Base-by-base conservation (phyloP, 2,329 filamentous ascomycete species). In the Colletotrichum abscissum region DNA sequence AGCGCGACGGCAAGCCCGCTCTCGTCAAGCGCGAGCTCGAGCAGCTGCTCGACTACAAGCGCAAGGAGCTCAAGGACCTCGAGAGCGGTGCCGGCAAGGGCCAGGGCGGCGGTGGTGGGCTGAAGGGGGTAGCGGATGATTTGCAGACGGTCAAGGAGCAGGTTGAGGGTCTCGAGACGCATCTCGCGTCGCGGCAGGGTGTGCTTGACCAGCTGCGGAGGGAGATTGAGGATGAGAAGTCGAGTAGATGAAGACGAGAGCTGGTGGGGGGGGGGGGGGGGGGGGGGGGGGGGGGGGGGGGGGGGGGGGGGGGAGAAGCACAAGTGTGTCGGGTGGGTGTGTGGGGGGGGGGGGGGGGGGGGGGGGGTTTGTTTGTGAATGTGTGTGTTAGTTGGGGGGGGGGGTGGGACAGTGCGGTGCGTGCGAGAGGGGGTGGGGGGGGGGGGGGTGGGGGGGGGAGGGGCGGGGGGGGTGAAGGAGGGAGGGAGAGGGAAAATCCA, bases 21-120 rank as follows among this genome's bases (percentile, higher is more conserved):
- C 88, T 99, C 54, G 94, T 98, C 69, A 98, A 98, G 88, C 89
- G 95, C 75, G 97, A 99, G 84, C 87, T 98, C 59, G 95, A 98
- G 83, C 94, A 98, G 85, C 84, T 99, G 82, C 87, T 99, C 56
- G 97, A 99, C 80, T 98, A 97, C 83, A 99, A 99, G 90, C 88
- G 94, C 81, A 91, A 91, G 80, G 92, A 92, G 86, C 86, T 96
- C 81, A 88, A 91, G 77, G 95, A 93, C 63, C 79, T 95, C 82
- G 93, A 97, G 83, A 89, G 91, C 75, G 94, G 93, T 35, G 88
- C 90, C 67, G 92, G 90, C 75, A 92, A 88, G 84, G 91, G 86
- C 64, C 91, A 92, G 79, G 90, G 89, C 8, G 95, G 94, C 0
- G 42, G 42, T 5, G 90, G 92, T 75, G 90, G 89, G 74, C 82